Base-by-base conservation (phyloP, 306 rosid species). In the Gynostemma pentaphyllum region DNA sequence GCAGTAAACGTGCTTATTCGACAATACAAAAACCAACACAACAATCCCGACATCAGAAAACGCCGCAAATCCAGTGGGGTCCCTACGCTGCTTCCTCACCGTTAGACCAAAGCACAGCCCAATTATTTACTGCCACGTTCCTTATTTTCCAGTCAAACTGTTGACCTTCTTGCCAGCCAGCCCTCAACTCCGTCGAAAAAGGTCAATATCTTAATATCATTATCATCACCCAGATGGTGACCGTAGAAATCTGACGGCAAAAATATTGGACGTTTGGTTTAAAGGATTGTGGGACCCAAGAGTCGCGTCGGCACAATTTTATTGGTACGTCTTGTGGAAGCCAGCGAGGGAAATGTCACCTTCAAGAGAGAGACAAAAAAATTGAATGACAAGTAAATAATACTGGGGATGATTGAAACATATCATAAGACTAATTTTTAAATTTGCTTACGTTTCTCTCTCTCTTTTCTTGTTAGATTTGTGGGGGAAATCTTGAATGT, bases 61-160 rank as follows among this genome's bases (percentile, higher is more conserved):
- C 68, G 70, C 70, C 59, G 73, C 74, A 66, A 64, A 66, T 66
- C 64, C 67, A 9, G 55, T 1, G 32, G 19, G 19, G 64, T 57
- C 74, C 75, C 65, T 41, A 40, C 65, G 24, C 1, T 40, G 70
- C 7, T 52, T n/a, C 57, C 70, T 10, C 64, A 46, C 34, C 11
- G 45, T 8, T 50, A 16, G 11, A n/a, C 67, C 55, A 49, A 39
- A 41, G 1, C 54, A 62, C 66, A 61, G 47, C 13, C 74, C 55
- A 18, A 53, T 12, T 1, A 7, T 51, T 21, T 49, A 44, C 67
- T 24, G 72, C 72, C 75, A 66, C 56, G 12, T 30, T 7, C 63
- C 8, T 22, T 0, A 9, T n/a, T 0, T 8, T 6, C 2, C 13
- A 5, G 44, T 55, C 42, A 7, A 12, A 42, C 26, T 57, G 15